Base-by-base conservation (phyloP, 2,329 filamentous ascomycete species). In the Fusarium burgessii region DNA sequence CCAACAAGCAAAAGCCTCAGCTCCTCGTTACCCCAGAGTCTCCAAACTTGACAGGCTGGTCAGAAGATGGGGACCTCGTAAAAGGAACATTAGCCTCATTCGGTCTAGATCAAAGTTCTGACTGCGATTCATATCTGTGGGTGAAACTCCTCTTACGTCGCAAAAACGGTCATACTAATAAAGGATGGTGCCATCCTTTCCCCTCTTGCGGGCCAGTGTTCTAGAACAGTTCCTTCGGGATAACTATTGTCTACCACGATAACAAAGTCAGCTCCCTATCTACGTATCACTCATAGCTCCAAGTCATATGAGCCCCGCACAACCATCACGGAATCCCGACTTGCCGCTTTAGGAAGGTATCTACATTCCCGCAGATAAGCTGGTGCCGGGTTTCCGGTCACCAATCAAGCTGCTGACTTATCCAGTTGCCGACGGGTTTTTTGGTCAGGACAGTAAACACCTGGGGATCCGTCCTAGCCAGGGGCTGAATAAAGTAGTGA, bases 221-320 rank as follows among this genome's bases (percentile, higher is more conserved):
- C 63, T 66, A 66, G 63, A 66, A 66, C 62, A 49, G 5, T 66
- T 66, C 63, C 32, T 59, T n/a, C 8, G 41, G 41, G 10, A 52
- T 27, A 32, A 33, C 13, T n/a, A 29, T 25, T 25, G 17, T n/a
- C 8, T 18, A n/a, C 8, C 15, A 15, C 4, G 25, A 47, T 41
- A 52, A 18, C 63, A 29, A 66, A 66, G n/a, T 60, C 25, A 29
- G 2, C 7, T 11, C 10, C 10, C 8, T 33, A 12, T 52, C 29
- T 25, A 18, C 47, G 18, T 47, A 66, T 66, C 52, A 4, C 27
- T n/a, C 18, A 6, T 58, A 20, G 40, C 25, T 33, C 46, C 7
- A 36, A 59, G 17, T 14, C 49, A 38, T 2, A 38, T 2, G 18
- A 20, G 32, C 47, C 18, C 38, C 23, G 27, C 58, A 33, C 38